Percentiles rank a stretch among this genome's conserved stretches.
Conservation (phyloP, 768 basidiomycete species). For the Pisolithus sp. region DNA sequence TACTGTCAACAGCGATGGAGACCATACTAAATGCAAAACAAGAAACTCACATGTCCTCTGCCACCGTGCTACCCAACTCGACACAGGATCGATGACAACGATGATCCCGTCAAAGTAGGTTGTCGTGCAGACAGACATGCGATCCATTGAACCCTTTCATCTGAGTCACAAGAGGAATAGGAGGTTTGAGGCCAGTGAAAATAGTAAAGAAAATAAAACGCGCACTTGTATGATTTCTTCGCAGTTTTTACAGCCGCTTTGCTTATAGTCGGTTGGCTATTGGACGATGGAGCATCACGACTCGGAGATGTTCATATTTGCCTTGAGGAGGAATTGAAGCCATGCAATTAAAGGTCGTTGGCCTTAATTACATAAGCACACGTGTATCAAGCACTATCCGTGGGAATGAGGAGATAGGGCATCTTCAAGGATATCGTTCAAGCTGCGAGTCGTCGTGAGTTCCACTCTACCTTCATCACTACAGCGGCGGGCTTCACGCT, state of each 20-base stretch:
- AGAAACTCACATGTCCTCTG: too few relatives aligned
- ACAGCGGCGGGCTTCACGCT: too few relatives aligned
- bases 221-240: slow-evolving; percentile 89
- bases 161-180: slow-evolving; percentile 33
- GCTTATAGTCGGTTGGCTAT: slow-evolving; percentile 74
- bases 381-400: too few relatives aligned
- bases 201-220: neutral
- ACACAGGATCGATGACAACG: slow-evolving; percentile 76
- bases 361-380: too few relatives aligned
- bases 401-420: slow-evolving; percentile 25
- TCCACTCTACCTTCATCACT: too few relatives aligned
- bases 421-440: too few relatives aligned
- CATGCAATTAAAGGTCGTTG: too few relatives aligned
- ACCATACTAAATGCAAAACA: neutral
- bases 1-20: neutral
- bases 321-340: too few relatives aligned
- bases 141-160: slow-evolving; percentile 83
- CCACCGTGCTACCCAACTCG: slow-evolving; percentile 95
- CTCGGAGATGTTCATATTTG: too few relatives aligned
- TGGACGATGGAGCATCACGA: too few relatives aligned
- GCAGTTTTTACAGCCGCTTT: slow-evolving; percentile 93
- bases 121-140: slow-evolving; percentile 82
- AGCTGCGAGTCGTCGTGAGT: too few relatives aligned
- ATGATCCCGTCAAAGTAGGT: slow-evolving; percentile 91
- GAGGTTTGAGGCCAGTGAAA: neutral